Evolutionary conservation across 768 basidiomycete genomes (phyloP).

Genomic region (Myochromella boudieri): DNA sequence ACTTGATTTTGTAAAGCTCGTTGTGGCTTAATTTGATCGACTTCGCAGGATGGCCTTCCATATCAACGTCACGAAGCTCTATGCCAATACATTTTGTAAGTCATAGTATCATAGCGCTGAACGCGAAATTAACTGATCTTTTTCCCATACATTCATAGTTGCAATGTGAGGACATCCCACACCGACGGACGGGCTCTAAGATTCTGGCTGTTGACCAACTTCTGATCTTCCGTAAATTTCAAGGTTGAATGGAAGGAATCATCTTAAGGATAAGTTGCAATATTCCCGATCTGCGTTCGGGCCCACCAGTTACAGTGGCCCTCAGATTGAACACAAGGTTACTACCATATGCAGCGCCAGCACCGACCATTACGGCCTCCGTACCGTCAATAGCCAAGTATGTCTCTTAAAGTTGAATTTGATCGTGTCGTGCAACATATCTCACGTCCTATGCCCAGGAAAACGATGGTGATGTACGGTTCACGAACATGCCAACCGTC

Average conservation of each 20-base stretch:
- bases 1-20: neutral
- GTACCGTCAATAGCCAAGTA: slow-evolving; percentile 12
- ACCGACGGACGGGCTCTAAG: neutral
- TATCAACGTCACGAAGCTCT: slow-evolving; percentile 47
- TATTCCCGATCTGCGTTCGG: slow-evolving; percentile 6
- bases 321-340: slow-evolving; percentile 6
- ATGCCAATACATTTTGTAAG: slow-evolving; percentile 52
- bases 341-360: slow-evolving; percentile 1
- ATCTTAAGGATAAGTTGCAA: slow-evolving; percentile 15
- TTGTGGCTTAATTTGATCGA: neutral
- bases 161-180: slow-evolving; percentile 27
- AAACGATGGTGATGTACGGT: neutral
- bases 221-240: too few relatives aligned
- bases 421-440: neutral
- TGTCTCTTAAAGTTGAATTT: neutral
- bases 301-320: slow-evolving; percentile 3
- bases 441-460: neutral
- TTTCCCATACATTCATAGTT: slow-evolving; percentile 19
- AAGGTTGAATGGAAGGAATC: slow-evolving; percentile 23
- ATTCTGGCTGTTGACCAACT: neutral
- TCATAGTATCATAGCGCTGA: slow-evolving; percentile 19
- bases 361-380: slow-evolving; percentile 16
- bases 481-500: slow-evolving; percentile 21
- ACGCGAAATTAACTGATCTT: neutral
- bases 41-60: slow-evolving; percentile 43